Percentiles rank a stretch among this genome's conserved stretches.
phyloP scores from a whole-genome alignment of 306 rosid species.

The Quercus rubra region DNA sequence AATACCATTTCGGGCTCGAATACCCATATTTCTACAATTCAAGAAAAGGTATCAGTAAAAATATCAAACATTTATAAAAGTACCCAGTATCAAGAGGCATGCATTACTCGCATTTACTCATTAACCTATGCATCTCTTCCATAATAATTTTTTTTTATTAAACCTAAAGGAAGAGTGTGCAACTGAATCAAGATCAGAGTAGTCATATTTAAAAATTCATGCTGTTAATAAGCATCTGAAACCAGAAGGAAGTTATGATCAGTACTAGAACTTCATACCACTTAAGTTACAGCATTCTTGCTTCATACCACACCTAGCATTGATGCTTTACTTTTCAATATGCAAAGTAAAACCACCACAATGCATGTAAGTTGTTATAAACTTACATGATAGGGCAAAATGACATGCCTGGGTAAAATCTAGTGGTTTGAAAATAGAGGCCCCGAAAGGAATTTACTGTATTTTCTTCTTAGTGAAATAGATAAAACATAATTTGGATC shows the following conservation, averaged over 20 bases:
- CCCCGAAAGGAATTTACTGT: background rate
- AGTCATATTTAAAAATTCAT: background rate
- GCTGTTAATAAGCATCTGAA: background rate
- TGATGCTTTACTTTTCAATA: background rate
- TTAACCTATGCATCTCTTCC: background rate
- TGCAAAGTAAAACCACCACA: background rate
- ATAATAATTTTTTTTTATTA: background rate
- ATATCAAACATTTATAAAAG: background rate
- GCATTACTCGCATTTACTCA: background rate
- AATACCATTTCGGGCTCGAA: constrained; percentile 30
- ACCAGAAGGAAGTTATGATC: background rate
- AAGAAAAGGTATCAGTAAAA: background rate
- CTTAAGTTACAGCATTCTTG: background rate
- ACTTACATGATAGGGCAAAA: background rate
- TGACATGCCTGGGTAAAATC: background rate
- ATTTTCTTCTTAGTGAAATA: background rate
- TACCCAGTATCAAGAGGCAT: background rate
- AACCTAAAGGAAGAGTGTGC: background rate
- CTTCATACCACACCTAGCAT: background rate
- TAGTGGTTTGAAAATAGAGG: background rate
- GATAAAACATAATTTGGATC: too few relatives aligned
- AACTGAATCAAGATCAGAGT: background rate
- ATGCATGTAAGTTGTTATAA: background rate
- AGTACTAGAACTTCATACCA: background rate
- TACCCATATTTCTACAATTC: constrained; percentile 35